Evolutionary conservation across 148 eudicot species (phyloP), one percentile per base, ranked within the genome.

Genomic region (Camellia lanceoleosa): DNA sequence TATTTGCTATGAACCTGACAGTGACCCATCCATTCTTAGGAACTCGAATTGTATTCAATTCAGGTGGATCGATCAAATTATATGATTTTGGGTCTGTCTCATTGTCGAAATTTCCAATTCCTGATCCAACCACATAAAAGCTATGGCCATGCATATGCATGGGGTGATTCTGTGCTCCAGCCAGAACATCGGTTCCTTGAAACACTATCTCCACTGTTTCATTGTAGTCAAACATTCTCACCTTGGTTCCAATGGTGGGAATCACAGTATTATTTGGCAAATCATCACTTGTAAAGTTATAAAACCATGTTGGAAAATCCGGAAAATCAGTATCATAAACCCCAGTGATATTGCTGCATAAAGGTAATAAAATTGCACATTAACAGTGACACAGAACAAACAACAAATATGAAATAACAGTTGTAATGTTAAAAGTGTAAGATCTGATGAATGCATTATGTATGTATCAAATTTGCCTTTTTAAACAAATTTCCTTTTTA

Each of bases 91-190:
- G 72, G 8, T 15, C 52, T 11, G 72, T 68, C 7, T 10, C 19
- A 18, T 42, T 42, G 51, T 68, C 51, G 0, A 68, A 68, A 68
- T 41, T 68, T 4, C 72, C 72, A 42, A 41, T 11, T 43, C 72
- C 72, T 12, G 72, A 41, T 68, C 72, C 72, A 68, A 68, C 51
- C 16, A 68, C 72, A 68, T 68, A 68, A 43, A 68, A 68, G 72
- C 51, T 68, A 15, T 68, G 12, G 4, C 72, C 72, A 42, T 68
- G 72, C 47, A 68, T 4, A 68, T 68, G 72, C 72, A 68, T 68
- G 4, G 72, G 72, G 72, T 68, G 72, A 68, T 42, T 68, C 72
- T 41, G n/a, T 13, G 72, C 49, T 68, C 51, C 72, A 9, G 30
- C 15, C 14, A 67, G 7, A 4, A 67, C 47, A 67, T 67, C 38